These are phyloP conservation scores for Metarhizium humberi DNA, from an alignment of 2,329 filamentous ascomycete genomes.

Conservation along the genomic window DNA sequence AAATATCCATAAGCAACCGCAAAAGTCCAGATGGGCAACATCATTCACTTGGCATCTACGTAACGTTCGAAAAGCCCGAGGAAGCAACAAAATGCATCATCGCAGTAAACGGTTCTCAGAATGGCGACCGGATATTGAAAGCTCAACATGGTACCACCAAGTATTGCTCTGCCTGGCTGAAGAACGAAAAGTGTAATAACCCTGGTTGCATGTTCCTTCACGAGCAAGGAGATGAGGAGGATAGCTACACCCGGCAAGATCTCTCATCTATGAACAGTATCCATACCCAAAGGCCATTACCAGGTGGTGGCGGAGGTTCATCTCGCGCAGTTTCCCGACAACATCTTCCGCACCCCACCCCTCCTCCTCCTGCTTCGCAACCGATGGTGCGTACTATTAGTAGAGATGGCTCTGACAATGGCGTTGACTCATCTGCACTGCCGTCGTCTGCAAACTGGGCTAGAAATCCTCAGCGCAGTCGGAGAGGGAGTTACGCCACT, in stretches of 20 bases:
- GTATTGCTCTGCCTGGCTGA: slow-evolving; percentile 94
- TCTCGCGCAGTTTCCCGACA: slow-evolving; percentile 45
- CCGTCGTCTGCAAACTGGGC: slow-evolving; percentile 95
- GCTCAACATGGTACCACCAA: slow-evolving; percentile 85
- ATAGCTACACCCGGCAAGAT: slow-evolving; percentile 92
- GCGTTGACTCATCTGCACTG: slow-evolving; percentile 77
- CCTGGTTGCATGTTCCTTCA: slow-evolving; percentile 97
- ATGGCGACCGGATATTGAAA: slow-evolving; percentile 77
- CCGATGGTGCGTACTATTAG: slow-evolving; percentile 70
- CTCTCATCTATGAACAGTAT: slow-evolving; percentile 90
- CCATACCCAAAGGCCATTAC: slow-evolving; percentile 63
- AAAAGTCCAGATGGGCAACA: slow-evolving; percentile 69
- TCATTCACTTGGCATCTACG: slow-evolving; percentile 90
- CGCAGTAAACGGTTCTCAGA: slow-evolving; percentile 85
- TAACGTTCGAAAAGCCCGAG: slow-evolving; percentile 89
- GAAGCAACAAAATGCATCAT: slow-evolving; percentile 86
- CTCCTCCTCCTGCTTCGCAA: slow-evolving; percentile 38
- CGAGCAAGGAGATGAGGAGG: slow-evolving; percentile 95
- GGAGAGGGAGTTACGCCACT: slow-evolving; percentile 69
- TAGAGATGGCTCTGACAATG: slow-evolving; percentile 63
- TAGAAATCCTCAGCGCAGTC: slow-evolving; percentile 56
- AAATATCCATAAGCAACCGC: slow-evolving; percentile 96
- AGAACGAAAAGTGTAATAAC: slow-evolving; percentile 90
- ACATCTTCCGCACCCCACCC: slow-evolving; percentile 28
- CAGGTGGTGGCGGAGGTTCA: slow-evolving; percentile 39